Conservation (phyloP, 2,329 filamentous ascomycete genomes). For the Dothiorella sarmentorum region DNA sequence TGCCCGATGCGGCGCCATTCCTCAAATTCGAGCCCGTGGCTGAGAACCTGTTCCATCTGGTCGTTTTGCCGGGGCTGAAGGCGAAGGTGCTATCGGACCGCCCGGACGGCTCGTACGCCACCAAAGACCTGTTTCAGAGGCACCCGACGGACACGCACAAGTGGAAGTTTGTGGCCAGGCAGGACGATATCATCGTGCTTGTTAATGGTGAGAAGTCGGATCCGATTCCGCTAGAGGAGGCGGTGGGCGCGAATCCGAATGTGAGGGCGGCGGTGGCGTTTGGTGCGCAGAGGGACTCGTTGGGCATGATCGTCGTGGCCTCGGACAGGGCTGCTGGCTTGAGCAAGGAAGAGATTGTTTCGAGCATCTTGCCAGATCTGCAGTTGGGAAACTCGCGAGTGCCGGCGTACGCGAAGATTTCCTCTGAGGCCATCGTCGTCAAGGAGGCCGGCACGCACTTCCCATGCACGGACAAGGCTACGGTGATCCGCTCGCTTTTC, state of each 20-base stretch:
- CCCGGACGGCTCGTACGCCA: constrained; percentile 44
- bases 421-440: constrained; percentile 17
- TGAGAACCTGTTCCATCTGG: neutral
- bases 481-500: constrained; percentile 35
- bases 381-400: neutral
- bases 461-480: constrained; percentile 24
- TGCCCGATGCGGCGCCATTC: constrained; percentile 38
- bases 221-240: constrained; percentile 2
- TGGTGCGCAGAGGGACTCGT: constrained; percentile 32
- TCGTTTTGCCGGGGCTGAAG: constrained; percentile 31
- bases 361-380: neutral
- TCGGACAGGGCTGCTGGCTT: neutral
- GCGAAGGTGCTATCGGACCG: constrained; percentile 34
- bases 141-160: neutral
- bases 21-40: neutral
- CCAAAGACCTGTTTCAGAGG: constrained; percentile 27
- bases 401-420: constrained; percentile 18
- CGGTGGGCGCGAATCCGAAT: neutral
- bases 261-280: constrained; percentile 58
- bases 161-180: neutral
- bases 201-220: constrained; percentile 8
- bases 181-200: constrained; percentile 11
- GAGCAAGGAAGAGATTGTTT: constrained; percentile 9
- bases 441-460: constrained; percentile 15
- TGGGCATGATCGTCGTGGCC: neutral